Evolutionary conservation across 2,329 filamentous ascomycete genomes (phyloP).

Genomic region (Fusarium sublunatum): DNA sequence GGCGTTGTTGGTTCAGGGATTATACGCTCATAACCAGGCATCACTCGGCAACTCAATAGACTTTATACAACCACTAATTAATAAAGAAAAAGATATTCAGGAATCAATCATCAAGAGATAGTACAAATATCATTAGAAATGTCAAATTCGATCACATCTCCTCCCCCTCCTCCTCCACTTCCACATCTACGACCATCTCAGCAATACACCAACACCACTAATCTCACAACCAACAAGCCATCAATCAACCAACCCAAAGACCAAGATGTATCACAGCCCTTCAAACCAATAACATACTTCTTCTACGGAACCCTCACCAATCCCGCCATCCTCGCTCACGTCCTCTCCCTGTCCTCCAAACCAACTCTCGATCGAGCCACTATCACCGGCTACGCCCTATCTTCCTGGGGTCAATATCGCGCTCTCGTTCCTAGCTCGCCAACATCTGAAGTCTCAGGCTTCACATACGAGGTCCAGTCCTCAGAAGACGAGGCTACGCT

Average conservation of each 20-base stretch:
- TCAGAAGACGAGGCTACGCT: slow-evolving; percentile 4
- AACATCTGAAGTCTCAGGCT: slow-evolving; percentile 2
- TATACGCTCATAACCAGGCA: not conserved
- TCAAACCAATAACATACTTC: slow-evolving; percentile 7
- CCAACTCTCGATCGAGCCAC: slow-evolving; percentile 14
- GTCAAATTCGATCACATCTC: not conserved
- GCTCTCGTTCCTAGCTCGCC: slow-evolving; percentile 8
- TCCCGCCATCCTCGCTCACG: slow-evolving; percentile 3
- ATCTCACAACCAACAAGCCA: not conserved
- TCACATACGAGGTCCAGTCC: slow-evolving; percentile 13
- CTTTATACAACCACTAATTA: too few species aligned
- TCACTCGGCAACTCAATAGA: not conserved
- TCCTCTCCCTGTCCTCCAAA: slow-evolving; percentile 6
- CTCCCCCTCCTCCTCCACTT: not conserved
- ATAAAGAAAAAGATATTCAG: too few species aligned
- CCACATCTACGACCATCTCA: slow-evolving; percentile 6
- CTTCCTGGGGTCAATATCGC: slow-evolving; percentile 2
- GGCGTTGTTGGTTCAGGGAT: not conserved
- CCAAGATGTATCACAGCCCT: not conserved
- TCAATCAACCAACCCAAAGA: not conserved
- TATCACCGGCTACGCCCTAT: slow-evolving; percentile 13
- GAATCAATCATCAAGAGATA: too few species aligned
- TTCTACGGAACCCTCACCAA: not conserved
- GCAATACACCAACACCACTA: slow-evolving; percentile 1
- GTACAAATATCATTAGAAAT: not conserved